Conservation (phyloP, 495 filamentous ascomycete species). For the Lophium mytilinum region DNA sequence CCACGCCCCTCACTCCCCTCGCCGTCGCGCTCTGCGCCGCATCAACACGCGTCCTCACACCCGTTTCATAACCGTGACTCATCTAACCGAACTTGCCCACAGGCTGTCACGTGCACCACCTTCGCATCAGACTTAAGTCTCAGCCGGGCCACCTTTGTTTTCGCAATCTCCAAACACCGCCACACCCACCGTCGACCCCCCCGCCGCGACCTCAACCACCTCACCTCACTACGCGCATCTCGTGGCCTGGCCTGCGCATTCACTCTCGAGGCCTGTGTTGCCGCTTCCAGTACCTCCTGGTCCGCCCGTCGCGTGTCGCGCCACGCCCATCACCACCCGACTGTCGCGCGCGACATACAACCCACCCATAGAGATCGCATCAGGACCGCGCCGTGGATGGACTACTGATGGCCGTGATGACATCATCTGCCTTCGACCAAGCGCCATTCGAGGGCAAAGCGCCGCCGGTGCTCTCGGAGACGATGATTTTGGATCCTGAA, state of each 20-base stretch:
- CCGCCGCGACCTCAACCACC: no score
- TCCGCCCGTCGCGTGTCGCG: neutral
- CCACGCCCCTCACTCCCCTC: no score
- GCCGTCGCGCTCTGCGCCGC: no score
- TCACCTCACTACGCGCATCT: no score
- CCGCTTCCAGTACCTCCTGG: neutral
- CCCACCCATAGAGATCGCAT: neutral
- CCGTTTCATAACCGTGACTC: no score
- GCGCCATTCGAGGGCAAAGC: constrained; percentile 42
- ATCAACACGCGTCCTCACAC: no score
- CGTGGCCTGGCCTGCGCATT: neutral
- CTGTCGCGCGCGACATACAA: neutral
- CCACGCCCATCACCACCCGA: neutral
- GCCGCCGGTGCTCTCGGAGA: constrained; percentile 37
- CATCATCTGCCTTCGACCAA: constrained; percentile 35
- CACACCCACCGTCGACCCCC: no score
- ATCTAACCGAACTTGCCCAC: no score
- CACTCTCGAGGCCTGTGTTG: neutral
- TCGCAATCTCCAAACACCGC: no score
- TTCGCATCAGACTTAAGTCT: no score
- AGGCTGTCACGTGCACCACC: no score
- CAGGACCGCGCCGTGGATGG: constrained; percentile 19
- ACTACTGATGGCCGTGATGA: constrained; percentile 45
- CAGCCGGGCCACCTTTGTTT: no score
- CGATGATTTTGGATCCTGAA: constrained; percentile 39